Evolutionary conservation across 2,329 filamentous ascomycete genomes (phyloP), one percentile per base, ranked within the genome.

Genomic region (Pseudopithomyces chartarum): DNA sequence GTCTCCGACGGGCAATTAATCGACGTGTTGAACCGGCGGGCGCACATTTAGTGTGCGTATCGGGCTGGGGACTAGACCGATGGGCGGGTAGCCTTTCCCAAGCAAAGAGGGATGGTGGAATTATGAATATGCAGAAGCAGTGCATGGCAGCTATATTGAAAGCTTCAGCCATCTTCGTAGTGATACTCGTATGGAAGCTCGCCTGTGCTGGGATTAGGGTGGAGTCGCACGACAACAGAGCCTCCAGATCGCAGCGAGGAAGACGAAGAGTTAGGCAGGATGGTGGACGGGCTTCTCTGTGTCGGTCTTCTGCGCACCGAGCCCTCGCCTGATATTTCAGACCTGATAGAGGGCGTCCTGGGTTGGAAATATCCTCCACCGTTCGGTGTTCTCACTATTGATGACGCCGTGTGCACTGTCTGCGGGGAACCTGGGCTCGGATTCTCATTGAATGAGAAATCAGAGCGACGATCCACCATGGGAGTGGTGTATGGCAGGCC

Each of bases 111-210:
- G 4, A 33, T 20, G n/a, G 17, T 51, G n/a, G 5, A 33, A 19
- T n/a, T 2, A 13, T 43, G 23, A 42, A 36, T 34, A 32, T 50
- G 38, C 48, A 42, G 17, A 29, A 22, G 42, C 15, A 2, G 15
- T 29, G 36, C 13, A 29, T 29, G 20, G 10, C 22, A 23, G 36
- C 2, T 12, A 19, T 12, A 13, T 10, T 33, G 7, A 26, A 23
- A 19, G 17, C n/a, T 38, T 68, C 62, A 66, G 17, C 61, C 64
- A 44, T 55, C 60, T 26, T 67, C 61, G 29, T 65, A 60, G 10
- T 62, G 55, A 57, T 70, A 74, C 47, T 71, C 58, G 57, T 76
- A 76, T 23, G 73, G 73, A 49, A 74, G 45, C 5, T 73, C 70
- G 17, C 70, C 71, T 44, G 55, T 51, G 13, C 62, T 62, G 3